Base-by-base conservation (phyloP, 1,139 yeast genomes). In the Geotrichum candidum region DNA sequence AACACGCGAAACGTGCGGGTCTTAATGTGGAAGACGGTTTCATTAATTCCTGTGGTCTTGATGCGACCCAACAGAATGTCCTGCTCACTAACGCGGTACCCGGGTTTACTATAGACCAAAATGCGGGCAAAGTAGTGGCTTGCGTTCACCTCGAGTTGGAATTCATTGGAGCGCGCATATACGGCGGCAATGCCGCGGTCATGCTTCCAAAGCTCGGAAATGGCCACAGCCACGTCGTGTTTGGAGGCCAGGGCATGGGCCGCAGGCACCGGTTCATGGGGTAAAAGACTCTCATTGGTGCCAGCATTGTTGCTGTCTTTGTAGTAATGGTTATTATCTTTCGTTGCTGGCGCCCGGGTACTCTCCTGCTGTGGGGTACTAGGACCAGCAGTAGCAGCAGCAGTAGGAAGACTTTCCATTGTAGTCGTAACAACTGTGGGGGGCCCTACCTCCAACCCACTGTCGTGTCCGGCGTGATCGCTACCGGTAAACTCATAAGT, bases 21-120 rank as follows among this genome's bases (percentile, higher is more conserved):
- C 81, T 68, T 67, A 64, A 92, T 84, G 63, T 80, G 80, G 74
- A 95, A 92, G 61, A 81, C 82, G 6, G 96, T 89, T 72, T 94
- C 97, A 1, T 96, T 88, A 57, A 94, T 90, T 0, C 99, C 99
- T 0, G 97, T 91, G 9, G 99, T 94, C 76, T 92, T 94, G 69
- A 94, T 90, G 54, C 99, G 80, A 2, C 98, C 98, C 68, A 84
- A 87, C 65, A 94, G 77, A 62, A 94, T 91, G 74, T 94, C 99
- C 64, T 81, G 84, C 73, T 94, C 92, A 6, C 85, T 77, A 65
- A 97, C 92, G 22, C 81, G 70, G 73, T 91, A 92, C 64, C 79
- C 76, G 0, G 85, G 84, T 61, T 83, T 80, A 1, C 89, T 85
- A 73, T 88, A 87, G 56, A 83, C 82, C 61, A 73, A 73, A 31